Evolutionary conservation across 2,329 filamentous ascomycete genomes (phyloP), one percentile per base, ranked within the genome.

Genomic region (Ceratocystis ficicola): DNA sequence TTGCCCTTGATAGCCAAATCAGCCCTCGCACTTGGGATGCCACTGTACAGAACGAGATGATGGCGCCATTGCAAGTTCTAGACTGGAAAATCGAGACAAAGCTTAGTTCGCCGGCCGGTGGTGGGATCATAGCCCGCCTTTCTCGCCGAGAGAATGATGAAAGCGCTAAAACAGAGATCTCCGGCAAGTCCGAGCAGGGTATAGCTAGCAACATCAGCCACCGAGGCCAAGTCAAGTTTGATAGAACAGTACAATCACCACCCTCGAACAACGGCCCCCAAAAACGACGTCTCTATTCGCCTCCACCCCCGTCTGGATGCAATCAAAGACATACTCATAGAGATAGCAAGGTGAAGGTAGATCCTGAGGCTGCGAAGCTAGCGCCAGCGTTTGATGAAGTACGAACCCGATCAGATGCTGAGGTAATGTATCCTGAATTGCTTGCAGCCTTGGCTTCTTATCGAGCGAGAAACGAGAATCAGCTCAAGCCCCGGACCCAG

Each of bases 361-460:
- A 28, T 6, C 8, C 25, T 4, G 15, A 20, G 20, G 10, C 3
- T 36, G 6, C 17, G 2, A 30, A 25, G 7, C 25, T n/a, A 22
- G 28, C n/a, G 6, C 32, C 55, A 15, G 20, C 32, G 5, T 4
- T 17, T 5, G 30, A 20, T n/a, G 17, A 17, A n/a, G 25, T 59
- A 5, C 55, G 17, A 6, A 59, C 6, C n/a, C 25, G 28, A n/a
- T 30, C 15, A 12, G 6, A 59, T 2, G 28, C 5, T 2, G 6
- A 20, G 28, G 17, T 15, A n/a, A 17, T 32, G 30, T 8, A 36
- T n/a, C 17, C 8, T 8, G 55, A 59, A 5, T 17, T 59, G n/a
- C 15, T 59, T 30, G 55, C 55, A n/a, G 55, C 55, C 20, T 36
- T 32, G 25, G 55, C 55, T 36, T 59, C 55, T 28, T 59, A 59